A percentile compares a stretch with the other conserved stretches of the same genome.
Evolutionary conservation across 2,329 filamentous ascomycete species (phyloP).

Genomic region (Cytospora schulzeri): DNA sequence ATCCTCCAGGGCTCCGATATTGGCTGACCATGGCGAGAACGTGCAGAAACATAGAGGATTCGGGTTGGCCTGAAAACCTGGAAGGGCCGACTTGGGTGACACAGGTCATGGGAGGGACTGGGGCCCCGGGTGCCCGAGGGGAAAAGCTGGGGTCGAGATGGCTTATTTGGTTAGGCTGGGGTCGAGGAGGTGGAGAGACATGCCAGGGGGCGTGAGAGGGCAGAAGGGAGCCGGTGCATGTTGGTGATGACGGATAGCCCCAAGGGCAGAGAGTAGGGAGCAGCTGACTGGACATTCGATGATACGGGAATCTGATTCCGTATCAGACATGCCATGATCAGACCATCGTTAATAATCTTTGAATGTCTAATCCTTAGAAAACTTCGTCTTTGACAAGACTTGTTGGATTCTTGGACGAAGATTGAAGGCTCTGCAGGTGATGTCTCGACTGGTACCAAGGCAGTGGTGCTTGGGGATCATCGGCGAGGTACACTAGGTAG

Average conservation of each 20-base stretch:
- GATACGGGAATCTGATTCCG: neutral
- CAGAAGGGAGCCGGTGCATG: neutral
- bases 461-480: no score
- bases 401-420: no score
- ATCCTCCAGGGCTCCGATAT: neutral
- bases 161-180: neutral
- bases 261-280: neutral
- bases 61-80: conserved; percentile 1
- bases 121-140: neutral
- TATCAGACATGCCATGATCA: no score
- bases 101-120: neutral
- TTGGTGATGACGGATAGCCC: neutral
- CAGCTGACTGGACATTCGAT: neutral
- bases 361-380: neutral
- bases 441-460: no score
- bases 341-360: neutral
- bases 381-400: no score
- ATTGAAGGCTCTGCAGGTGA: no score
- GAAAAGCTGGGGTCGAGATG: neutral
- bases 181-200: conserved; percentile 11
- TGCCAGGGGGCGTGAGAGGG: conserved; percentile 5
- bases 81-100: conserved; percentile 19
- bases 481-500: no score
- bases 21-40: conserved; percentile 15
- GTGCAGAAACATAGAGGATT: conserved; percentile 17